A percentile compares a stretch with the other conserved stretches of the same genome.
phyloP scores from a whole-genome alignment of 2,329 filamentous ascomycete species.

The Berkeleyomyces basicola region DNA sequence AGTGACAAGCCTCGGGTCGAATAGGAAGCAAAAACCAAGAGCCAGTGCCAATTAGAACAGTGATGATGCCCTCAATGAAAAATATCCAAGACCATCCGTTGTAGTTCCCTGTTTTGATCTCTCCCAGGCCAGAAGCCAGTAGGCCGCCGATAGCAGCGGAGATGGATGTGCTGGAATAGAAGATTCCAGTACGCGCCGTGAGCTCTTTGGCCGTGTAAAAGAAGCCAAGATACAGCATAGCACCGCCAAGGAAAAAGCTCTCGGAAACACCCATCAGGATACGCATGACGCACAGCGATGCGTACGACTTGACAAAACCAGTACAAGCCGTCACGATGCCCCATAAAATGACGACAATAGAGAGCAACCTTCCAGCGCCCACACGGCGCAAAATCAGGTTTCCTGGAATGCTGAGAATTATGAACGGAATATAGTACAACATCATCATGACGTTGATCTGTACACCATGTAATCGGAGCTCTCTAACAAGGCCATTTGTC shows the following conservation, averaged over 20 bases:
- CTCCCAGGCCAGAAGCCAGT: constrained; percentile 27
- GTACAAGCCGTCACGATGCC: constrained; percentile 15
- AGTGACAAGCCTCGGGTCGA: constrained; percentile 23
- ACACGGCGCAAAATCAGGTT: constrained; percentile 16
- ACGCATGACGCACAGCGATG: constrained; percentile 15
- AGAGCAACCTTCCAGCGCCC: constrained; percentile 16
- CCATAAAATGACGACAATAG: constrained; percentile 16
- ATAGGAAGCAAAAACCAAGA: constrained; percentile 25
- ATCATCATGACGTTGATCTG: constrained; percentile 33
- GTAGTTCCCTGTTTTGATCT: constrained; percentile 22
- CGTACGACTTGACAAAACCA: constrained; percentile 17
- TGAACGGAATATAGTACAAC: constrained; percentile 17
- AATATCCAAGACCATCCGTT: constrained; percentile 31
- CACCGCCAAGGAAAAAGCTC: constrained; percentile 17
- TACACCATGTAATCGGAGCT: constrained; percentile 39
- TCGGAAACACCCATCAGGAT: constrained; percentile 17
- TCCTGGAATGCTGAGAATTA: constrained; percentile 17
- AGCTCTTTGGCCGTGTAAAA: constrained; percentile 18
- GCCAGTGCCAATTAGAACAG: constrained; percentile 21
- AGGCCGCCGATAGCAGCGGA: constrained; percentile 46
- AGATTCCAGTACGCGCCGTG: constrained; percentile 16
- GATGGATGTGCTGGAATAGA: constrained; percentile 44
- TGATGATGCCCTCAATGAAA: constrained; percentile 25
- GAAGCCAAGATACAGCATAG: constrained; percentile 17
- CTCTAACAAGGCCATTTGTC: constrained; percentile 41